Conservation (phyloP, 257 asterid genomes). For the Cordia subcordata region DNA sequence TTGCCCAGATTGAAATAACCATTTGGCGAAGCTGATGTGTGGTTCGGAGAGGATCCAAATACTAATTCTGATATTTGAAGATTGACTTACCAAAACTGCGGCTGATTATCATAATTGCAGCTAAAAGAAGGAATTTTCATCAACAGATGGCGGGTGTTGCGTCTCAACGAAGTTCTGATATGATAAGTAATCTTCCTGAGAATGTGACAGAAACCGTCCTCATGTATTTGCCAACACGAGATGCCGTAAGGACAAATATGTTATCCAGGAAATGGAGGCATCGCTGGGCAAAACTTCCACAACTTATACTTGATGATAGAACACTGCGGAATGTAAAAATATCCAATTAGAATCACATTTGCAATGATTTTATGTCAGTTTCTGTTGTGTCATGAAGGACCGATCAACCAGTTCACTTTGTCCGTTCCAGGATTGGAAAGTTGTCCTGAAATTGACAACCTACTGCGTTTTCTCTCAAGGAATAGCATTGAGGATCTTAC, state of each 20-base stretch:
- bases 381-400: constrained; percentile 11
- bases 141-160: background rate
- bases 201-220: background rate
- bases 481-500: constrained; percentile 8
- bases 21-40: no score
- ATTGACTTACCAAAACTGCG: no score
- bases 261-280: constrained; percentile 2
- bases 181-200: background rate
- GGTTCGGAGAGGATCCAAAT: no score
- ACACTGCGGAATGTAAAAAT: background rate
- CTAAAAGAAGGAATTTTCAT: background rate
- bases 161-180: background rate
- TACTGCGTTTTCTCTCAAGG: constrained; percentile 10
- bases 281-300: constrained; percentile 3
- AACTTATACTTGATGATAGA: background rate
- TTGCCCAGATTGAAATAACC: no score
- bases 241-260: constrained; percentile 1
- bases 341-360: background rate
- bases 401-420: constrained; percentile 15
- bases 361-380: constrained; percentile 1
- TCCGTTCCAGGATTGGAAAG: constrained; percentile 8
- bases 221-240: background rate
- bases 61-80: no score
- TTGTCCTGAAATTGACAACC: constrained; percentile 15
- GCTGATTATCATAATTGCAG: background rate